Evolutionary conservation across 768 basidiomycete genomes (phyloP).

Genomic region (Austroboletus eburneus): DNA sequence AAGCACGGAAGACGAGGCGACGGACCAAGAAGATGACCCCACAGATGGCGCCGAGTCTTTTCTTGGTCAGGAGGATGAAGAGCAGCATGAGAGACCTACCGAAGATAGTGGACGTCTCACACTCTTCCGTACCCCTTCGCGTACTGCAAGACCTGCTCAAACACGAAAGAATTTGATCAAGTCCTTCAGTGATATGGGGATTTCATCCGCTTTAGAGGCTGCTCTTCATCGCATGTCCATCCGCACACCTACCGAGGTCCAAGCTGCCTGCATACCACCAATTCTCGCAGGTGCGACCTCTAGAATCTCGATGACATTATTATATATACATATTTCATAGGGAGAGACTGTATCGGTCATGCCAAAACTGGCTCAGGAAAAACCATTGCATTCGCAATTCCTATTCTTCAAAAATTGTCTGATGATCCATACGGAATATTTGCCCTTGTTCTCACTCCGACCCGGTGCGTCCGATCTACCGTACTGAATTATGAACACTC

Average conservation of each 20-base stretch:
- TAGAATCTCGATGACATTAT: no score
- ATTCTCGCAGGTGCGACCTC: slow-evolving; percentile 61
- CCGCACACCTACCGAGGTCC: slow-evolving; percentile 77
- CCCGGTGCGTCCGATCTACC: slow-evolving; percentile 53
- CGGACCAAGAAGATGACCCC: slow-evolving; percentile 20
- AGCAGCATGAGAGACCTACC: neutral
- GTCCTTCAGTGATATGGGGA: slow-evolving; percentile 55
- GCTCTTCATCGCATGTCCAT: slow-evolving; percentile 85
- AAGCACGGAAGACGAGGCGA: slow-evolving; percentile 7
- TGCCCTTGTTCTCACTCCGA: slow-evolving; percentile 90
- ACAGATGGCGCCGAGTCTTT: slow-evolving; percentile 9
- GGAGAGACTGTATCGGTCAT: slow-evolving; percentile 94
- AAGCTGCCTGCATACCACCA: slow-evolving; percentile 85
- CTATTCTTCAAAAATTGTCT: slow-evolving; percentile 85
- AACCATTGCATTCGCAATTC: slow-evolving; percentile 94
- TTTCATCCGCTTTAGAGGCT: slow-evolving; percentile 54
- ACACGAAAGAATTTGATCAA: slow-evolving; percentile 9
- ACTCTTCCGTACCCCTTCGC: slow-evolving; percentile 20
- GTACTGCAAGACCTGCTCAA: slow-evolving; percentile 6
- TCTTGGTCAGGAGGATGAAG: slow-evolving; percentile 4
- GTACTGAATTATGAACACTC: neutral
- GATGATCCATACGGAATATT: slow-evolving; percentile 93
- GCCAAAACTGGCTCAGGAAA: slow-evolving; percentile 98
- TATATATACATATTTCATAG: slow-evolving; percentile 44
- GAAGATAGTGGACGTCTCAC: slow-evolving; percentile 10